Percentiles rank a stretch among this genome's conserved stretches.
Evolutionary conservation across 2,329 filamentous ascomycete species (phyloP).

Genomic region (Aspergillus sp.): DNA sequence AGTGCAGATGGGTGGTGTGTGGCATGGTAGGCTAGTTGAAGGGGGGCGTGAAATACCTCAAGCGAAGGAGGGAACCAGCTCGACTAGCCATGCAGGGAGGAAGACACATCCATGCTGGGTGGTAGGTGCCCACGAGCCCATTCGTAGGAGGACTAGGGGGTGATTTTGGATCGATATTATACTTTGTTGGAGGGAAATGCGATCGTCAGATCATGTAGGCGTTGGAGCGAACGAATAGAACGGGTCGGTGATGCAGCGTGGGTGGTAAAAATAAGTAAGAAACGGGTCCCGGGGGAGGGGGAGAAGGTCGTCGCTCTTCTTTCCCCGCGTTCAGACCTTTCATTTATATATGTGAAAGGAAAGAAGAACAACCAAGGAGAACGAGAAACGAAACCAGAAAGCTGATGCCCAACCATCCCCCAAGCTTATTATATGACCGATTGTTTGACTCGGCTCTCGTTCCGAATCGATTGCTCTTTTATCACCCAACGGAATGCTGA

Average conservation of each 20-base stretch:
- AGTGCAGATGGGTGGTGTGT: not conserved
- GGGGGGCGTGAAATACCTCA: not conserved
- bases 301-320: not conserved
- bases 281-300: not conserved
- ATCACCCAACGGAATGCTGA: constrained; percentile 25
- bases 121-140: not conserved
- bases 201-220: not conserved
- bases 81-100: not conserved
- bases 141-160: not conserved
- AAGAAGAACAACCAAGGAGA: not conserved
- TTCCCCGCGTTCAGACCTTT: not conserved
- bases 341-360: not conserved
- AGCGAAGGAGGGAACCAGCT: not conserved
- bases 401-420: not conserved
- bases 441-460: not conserved
- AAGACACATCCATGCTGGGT: not conserved
- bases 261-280: not conserved
- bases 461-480: constrained; percentile 1
- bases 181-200: not conserved
- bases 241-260: not conserved
- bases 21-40: not conserved
- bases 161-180: not conserved
- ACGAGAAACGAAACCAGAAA: not conserved
- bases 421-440: not conserved
- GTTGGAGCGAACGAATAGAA: not conserved